Conservation (phyloP, 352 stramenopile genomes). For the Pythium vanterpoolii region DNA sequence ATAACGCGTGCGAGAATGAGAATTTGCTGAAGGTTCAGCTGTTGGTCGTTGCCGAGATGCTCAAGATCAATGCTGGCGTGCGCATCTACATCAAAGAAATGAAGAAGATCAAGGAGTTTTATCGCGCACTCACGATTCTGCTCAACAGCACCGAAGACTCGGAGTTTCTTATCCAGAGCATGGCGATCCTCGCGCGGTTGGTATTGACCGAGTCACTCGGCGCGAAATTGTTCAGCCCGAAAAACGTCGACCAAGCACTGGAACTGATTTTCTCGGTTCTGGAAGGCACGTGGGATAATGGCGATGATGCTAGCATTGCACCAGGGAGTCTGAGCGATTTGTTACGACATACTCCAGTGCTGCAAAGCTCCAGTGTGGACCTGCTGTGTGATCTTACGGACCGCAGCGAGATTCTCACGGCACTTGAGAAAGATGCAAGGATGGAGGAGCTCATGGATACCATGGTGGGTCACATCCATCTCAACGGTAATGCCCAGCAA, state of each 20-base stretch:
- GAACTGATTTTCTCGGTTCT: slow-evolving; percentile 73
- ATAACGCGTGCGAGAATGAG: slow-evolving; percentile 41
- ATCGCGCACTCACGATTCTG: slow-evolving; percentile 74
- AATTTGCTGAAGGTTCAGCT: slow-evolving; percentile 64
- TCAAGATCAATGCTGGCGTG: slow-evolving; percentile 68
- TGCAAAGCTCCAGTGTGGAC: slow-evolving; percentile 62
- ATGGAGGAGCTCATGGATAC: slow-evolving; percentile 46
- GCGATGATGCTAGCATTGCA: slow-evolving; percentile 24
- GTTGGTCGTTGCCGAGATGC: slow-evolving; percentile 58
- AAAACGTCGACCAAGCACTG: slow-evolving; percentile 76
- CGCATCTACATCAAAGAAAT: slow-evolving; percentile 78
- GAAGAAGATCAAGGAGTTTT: slow-evolving; percentile 77
- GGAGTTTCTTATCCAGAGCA: slow-evolving; percentile 71
- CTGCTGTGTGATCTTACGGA: slow-evolving; percentile 64
- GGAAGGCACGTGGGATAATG: slow-evolving; percentile 46
- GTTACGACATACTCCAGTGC: slow-evolving; percentile 26
- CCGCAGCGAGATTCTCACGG: slow-evolving; percentile 45
- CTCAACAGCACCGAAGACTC: slow-evolving; percentile 78
- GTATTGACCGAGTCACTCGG: slow-evolving; percentile 73
- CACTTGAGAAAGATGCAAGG: slow-evolving; percentile 53
- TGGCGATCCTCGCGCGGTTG: slow-evolving; percentile 70
- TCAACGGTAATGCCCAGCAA: slow-evolving; percentile 61
- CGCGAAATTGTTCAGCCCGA: slow-evolving; percentile 75
- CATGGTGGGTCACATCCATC: slow-evolving; percentile 53
- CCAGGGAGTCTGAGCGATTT: slow-evolving; percentile 15